Evolutionary conservation across 352 stramenopile species (phyloP), one percentile per base, ranked within the genome.

Genomic region (Phytophthora ramorum): DNA sequence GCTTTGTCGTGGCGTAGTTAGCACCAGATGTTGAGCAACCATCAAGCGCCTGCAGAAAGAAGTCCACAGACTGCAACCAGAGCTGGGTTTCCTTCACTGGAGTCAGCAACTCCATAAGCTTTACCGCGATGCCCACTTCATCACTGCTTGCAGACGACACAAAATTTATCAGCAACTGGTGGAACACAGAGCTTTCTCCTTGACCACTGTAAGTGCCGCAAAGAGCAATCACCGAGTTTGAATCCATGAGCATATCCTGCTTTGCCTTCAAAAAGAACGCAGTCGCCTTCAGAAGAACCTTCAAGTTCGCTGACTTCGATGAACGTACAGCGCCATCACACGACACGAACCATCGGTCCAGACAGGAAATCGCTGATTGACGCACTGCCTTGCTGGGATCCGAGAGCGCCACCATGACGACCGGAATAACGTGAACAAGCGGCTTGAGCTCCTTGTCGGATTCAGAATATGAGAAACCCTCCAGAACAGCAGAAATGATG

Each of bases 221-320:
- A 28, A 93, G 71, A 7, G 77, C 73, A 34, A 67, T 28, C 2
- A 93, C 65, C 5, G 87, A 86, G 46, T 73, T 73, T 7, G 60
- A 62, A 66, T 96, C 88, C 85, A 95, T 93, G 22, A 80, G 6
- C 30, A 96, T 89, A 53, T 96, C 88, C 34, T 87, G 68, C 50
- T 90, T 90, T 14, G 81, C 81, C 12, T 85, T 52, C 10, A 93
- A 16, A 2, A 96, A 67, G n/a, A 79, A 87, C 4, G 50, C 26
- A 3, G 67, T 67, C 1, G 81, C 75, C 19, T 75, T 69, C 5
- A 69, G 56, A 10, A 76, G 66, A 17, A 70, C 54, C 35, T 78
- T 73, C 24, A 87, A 38, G 8, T 78, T 57, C 16, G 55, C 17
- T 32, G 64, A 72, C 16, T 52, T 66, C 0, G 64, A 67, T 14